Evolutionary conservation across 106 monocot species (phyloP).

Genomic region (Ottelia alismoides): DNA sequence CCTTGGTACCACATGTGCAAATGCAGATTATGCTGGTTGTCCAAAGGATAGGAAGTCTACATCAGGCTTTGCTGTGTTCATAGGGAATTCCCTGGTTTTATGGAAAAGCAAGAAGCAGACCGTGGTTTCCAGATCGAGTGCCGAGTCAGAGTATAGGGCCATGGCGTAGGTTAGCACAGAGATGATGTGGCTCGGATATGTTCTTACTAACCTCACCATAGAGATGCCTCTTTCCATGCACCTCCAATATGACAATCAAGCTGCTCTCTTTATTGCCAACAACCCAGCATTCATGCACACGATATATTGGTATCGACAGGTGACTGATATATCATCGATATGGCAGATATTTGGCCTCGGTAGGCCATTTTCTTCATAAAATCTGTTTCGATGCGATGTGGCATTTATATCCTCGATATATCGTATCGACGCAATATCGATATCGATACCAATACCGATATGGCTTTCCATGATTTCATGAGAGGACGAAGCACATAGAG

Average conservation of each 20-base stretch:
- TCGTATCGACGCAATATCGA: no score
- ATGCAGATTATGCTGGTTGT: background rate
- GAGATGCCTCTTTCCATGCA: background rate
- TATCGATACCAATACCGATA: no score
- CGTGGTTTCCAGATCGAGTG: background rate
- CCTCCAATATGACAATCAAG: background rate
- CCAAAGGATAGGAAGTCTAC: background rate
- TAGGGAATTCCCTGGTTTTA: background rate
- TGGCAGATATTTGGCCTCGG: no score
- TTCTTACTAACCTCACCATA: background rate
- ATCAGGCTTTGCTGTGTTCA: background rate
- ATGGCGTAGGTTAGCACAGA: background rate
- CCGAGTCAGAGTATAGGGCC: background rate
- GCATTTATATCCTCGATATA: no score
- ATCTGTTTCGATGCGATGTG: no score
- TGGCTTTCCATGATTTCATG: no score
- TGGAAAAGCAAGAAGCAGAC: background rate
- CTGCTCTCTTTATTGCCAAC: background rate
- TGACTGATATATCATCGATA: no score
- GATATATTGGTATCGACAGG: no score
- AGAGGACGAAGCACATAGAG: background rate
- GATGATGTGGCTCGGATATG: background rate
- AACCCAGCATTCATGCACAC: background rate
- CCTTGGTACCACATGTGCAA: no score
- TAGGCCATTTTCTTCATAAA: no score